Percentiles rank a stretch among this genome's conserved stretches.
Evolutionary conservation across 2,329 filamentous ascomycete species (phyloP).

Genomic region (Talaromyces sp.): DNA sequence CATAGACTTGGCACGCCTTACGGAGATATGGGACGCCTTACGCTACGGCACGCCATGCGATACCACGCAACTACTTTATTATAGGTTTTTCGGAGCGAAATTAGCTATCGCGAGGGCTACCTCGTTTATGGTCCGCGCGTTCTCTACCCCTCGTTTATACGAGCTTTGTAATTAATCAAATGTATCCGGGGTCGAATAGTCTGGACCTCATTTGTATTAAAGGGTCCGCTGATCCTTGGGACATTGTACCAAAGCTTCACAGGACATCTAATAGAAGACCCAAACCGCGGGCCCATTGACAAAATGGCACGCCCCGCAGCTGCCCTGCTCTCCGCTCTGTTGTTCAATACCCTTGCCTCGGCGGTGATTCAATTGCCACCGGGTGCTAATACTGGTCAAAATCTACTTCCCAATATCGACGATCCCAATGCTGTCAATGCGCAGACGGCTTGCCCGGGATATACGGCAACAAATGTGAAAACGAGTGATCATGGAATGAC

Average conservation of each 20-base stretch:
- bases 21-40: neutral
- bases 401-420: constrained; percentile 55
- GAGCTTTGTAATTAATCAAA: neutral
- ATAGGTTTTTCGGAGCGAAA: neutral
- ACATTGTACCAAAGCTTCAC: neutral
- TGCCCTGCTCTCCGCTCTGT: neutral
- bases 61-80: neutral
- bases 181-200: neutral
- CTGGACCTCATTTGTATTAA: neutral
- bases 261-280: neutral
- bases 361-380: neutral
- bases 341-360: neutral
- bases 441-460: constrained; percentile 59
- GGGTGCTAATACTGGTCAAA: neutral
- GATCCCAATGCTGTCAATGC: constrained; percentile 60
- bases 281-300: neutral
- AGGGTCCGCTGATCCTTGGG: neutral
- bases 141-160: neutral
- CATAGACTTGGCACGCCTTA: neutral
- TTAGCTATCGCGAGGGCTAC: neutral
- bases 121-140: neutral
- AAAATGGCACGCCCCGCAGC: neutral
- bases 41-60: neutral
- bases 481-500: constrained; percentile 7
- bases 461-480: constrained; percentile 49